Evolutionary conservation across 495 filamentous ascomycete species (phyloP).

Genomic region (Penicillium arizonense): DNA sequence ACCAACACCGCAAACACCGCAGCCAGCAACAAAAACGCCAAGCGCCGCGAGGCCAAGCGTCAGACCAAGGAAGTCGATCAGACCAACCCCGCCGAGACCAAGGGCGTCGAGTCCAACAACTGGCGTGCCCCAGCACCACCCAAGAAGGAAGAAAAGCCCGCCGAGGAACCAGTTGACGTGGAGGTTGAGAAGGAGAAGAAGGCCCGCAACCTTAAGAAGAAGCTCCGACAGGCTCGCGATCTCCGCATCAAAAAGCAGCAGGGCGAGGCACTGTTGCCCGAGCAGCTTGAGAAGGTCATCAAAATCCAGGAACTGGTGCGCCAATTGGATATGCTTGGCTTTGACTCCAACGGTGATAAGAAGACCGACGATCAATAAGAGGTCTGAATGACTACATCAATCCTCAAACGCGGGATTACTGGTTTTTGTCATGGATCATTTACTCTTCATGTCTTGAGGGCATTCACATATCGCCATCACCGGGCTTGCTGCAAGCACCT

Average conservation of each 20-base stretch:
- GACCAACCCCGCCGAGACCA: conserved; percentile 35
- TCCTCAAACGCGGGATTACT: neutral
- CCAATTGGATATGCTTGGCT: conserved; percentile 82
- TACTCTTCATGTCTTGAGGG: neutral
- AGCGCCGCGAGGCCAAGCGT: conserved; percentile 83
- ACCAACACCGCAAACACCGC: conserved; percentile 42
- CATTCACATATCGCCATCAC: neutral
- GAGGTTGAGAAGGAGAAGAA: conserved; percentile 89
- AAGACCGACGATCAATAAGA: conserved; percentile 26
- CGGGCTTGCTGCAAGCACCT: neutral
- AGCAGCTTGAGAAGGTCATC: conserved; percentile 97
- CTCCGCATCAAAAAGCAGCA: conserved; percentile 87
- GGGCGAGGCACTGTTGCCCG: conserved; percentile 78
- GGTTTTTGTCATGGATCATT: neutral
- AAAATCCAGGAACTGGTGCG: conserved; percentile 92
- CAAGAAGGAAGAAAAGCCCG: conserved; percentile 33
- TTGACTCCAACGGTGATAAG: conserved; percentile 64
- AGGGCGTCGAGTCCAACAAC: conserved; percentile 31
- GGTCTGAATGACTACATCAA: conserved; percentile 7
- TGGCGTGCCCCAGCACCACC: conserved; percentile 25
- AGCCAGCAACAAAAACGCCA: conserved; percentile 86
- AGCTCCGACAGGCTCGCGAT: conserved; percentile 88
- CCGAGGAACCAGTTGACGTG: conserved; percentile 47
- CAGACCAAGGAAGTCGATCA: conserved; percentile 67
- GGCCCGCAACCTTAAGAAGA: conserved; percentile 91